These are phyloP conservation scores for Trichoderma cornu-damae DNA, from an alignment of 2,329 filamentous ascomycete genomes.

Conservation along the genomic window DNA sequence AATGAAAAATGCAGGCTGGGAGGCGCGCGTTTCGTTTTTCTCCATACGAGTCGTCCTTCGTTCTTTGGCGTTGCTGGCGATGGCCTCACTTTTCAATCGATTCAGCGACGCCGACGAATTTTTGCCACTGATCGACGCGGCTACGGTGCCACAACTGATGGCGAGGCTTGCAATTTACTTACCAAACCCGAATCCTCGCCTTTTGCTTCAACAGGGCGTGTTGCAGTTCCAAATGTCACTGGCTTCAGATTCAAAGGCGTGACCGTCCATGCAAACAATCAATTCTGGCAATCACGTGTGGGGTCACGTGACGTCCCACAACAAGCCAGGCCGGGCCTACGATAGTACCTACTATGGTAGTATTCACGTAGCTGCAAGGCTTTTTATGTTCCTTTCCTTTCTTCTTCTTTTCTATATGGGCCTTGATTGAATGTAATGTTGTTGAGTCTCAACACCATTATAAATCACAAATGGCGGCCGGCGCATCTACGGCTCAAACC, in stretches of 20 bases:
- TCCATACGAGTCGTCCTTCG: slow-evolving; percentile 51
- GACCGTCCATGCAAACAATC: too few species aligned
- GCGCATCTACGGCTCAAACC: slow-evolving; percentile 57
- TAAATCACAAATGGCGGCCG: too few species aligned
- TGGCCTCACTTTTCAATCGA: slow-evolving; percentile 58
- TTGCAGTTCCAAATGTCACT: slow-evolving; percentile 48
- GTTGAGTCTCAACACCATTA: too few species aligned
- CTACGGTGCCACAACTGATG: slow-evolving; percentile 53
- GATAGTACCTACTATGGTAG: too few species aligned
- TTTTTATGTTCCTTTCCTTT: too few species aligned
- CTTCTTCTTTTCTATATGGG: too few species aligned
- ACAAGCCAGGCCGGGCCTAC: too few species aligned
- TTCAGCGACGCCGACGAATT: slow-evolving; percentile 59
- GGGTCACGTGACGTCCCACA: too few species aligned
- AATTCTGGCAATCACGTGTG: too few species aligned
- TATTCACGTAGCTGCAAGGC: too few species aligned
- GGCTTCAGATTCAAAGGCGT: slow-evolving; percentile 51
- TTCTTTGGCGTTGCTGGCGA: slow-evolving; percentile 52
- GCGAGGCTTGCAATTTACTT: slow-evolving; percentile 55
- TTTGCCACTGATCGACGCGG: slow-evolving; percentile 58
- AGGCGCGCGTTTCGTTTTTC: slow-evolving; percentile 50
- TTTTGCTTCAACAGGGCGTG: slow-evolving; percentile 58
- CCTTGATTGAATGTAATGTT: too few species aligned
- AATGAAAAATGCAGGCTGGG: slow-evolving; percentile 43
- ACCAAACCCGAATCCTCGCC: slow-evolving; percentile 47